These are phyloP conservation scores for Phytophthora citrophthora DNA, from an alignment of 352 stramenopile species.

Conservation along the genomic window DNA sequence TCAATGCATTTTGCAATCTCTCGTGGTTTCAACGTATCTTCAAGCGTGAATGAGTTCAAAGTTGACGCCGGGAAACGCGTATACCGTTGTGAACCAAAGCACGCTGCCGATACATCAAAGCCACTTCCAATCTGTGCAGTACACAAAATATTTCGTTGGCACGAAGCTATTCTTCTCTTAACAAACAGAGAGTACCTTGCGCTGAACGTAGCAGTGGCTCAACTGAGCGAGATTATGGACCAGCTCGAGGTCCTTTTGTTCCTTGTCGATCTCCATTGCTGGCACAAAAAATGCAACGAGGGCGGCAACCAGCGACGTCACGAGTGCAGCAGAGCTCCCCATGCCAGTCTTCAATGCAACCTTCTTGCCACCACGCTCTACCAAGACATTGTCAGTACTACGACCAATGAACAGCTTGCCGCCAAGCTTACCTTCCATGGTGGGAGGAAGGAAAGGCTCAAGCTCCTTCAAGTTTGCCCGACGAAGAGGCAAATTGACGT, in stretches of 20 bases:
- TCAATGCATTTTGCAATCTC: constrained; percentile 61
- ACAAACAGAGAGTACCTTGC: constrained; percentile 74
- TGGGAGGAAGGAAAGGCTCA: constrained; percentile 83
- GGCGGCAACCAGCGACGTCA: constrained; percentile 94
- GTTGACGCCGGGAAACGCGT: constrained; percentile 81
- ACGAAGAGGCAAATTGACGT: constrained; percentile 57
- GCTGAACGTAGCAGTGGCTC: constrained; percentile 95
- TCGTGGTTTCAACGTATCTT: constrained; percentile 59
- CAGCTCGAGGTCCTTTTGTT: constrained; percentile 45
- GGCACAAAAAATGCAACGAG: constrained; percentile 89
- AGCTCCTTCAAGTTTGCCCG: constrained; percentile 76
- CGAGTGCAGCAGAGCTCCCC: constrained; percentile 95
- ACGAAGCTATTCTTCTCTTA: not conserved
- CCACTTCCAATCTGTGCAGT: constrained; percentile 91
- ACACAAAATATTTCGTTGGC: not conserved
- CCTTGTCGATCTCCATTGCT: constrained; percentile 21
- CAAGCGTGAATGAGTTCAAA: constrained; percentile 56
- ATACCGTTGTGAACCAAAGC: constrained; percentile 96
- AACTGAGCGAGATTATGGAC: constrained; percentile 96
- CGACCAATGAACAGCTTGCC: not conserved
- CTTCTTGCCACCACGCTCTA: constrained; percentile 47
- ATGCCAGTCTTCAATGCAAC: constrained; percentile 95
- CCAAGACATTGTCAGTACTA: constrained; percentile 5
- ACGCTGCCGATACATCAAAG: constrained; percentile 96
- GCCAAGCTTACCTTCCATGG: constrained; percentile 49